Evolutionary conservation across 2,329 filamentous ascomycete genomes (phyloP).

Genomic region (Knufia fluminis): DNA sequence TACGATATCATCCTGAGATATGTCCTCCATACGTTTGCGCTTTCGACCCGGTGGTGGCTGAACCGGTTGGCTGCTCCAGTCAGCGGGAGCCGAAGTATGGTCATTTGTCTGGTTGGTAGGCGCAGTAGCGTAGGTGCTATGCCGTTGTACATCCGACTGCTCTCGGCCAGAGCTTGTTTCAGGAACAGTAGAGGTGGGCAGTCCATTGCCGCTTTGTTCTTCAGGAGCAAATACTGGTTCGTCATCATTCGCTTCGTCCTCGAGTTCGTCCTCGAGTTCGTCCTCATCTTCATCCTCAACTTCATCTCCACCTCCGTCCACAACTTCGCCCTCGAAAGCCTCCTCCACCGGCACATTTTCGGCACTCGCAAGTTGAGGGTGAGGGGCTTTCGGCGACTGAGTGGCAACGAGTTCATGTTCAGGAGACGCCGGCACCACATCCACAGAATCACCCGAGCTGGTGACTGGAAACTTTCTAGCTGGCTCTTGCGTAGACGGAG

Average conservation of each 20-base stretch:
- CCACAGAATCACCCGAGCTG: conserved; percentile 3
- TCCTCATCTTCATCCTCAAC: background rate
- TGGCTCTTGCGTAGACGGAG: conserved; percentile 1
- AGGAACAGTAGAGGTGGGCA: background rate
- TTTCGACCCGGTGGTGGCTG: conserved; percentile 12
- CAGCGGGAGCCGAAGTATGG: background rate
- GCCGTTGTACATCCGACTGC: background rate
- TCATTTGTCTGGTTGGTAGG: background rate
- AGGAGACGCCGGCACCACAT: conserved; percentile 9
- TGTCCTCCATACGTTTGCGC: conserved; percentile 17
- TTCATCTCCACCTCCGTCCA: background rate
- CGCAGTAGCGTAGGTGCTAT: background rate
- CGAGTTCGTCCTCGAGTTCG: background rate
- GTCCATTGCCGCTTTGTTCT: background rate
- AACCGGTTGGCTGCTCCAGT: conserved; percentile 13
- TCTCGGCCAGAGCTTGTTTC: background rate
- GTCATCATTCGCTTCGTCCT: background rate
- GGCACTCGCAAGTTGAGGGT: background rate
- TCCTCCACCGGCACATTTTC: background rate
- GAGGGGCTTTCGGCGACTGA: background rate
- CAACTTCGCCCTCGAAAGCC: background rate
- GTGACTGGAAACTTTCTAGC: background rate
- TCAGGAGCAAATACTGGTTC: background rate
- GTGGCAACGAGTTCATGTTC: conserved; percentile 1
- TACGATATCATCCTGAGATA: conserved; percentile 11